Conservation (phyloP, 2,329 filamentous ascomycete species). For the Fusarium ramigenum region DNA sequence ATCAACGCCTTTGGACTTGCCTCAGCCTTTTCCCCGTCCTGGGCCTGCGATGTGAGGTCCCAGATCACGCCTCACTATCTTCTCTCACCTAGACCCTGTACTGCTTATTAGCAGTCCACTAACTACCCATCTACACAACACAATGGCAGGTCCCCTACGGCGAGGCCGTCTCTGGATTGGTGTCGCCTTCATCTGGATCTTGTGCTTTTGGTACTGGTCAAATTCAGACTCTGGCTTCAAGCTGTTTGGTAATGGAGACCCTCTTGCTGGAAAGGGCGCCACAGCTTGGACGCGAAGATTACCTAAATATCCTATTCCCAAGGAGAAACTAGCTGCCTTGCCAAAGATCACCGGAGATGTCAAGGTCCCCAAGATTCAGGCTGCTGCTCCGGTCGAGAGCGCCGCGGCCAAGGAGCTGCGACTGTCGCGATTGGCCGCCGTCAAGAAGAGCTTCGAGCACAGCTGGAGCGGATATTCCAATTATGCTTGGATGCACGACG, state of each 20-base stretch:
- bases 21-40: conserved; percentile 8
- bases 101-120: conserved; percentile 14
- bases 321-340: conserved; percentile 42
- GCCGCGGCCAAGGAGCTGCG: conserved; percentile 44
- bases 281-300: conserved; percentile 37
- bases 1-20: conserved; percentile 8
- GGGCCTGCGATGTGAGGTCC: conserved; percentile 34
- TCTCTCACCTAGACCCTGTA: conserved; percentile 10
- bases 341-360: conserved; percentile 45
- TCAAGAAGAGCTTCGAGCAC: conserved; percentile 62
- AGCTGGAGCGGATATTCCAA: conserved; percentile 69
- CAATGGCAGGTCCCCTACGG: conserved; percentile 34
- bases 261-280: conserved; percentile 36
- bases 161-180: conserved; percentile 41
- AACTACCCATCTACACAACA: conserved; percentile 19
- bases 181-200: conserved; percentile 35
- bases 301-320: conserved; percentile 37
- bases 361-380: conserved; percentile 43
- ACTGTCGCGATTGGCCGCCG: conserved; percentile 51
- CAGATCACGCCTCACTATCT: conserved; percentile 8
- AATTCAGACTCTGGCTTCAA: conserved; percentile 22
- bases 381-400: conserved; percentile 47
- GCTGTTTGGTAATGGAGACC: conserved; percentile 32
- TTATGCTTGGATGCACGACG: conserved; percentile 70
- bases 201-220: conserved; percentile 41